Conservation (phyloP, 306 rosid genomes). For the Fagus sylvatica region DNA sequence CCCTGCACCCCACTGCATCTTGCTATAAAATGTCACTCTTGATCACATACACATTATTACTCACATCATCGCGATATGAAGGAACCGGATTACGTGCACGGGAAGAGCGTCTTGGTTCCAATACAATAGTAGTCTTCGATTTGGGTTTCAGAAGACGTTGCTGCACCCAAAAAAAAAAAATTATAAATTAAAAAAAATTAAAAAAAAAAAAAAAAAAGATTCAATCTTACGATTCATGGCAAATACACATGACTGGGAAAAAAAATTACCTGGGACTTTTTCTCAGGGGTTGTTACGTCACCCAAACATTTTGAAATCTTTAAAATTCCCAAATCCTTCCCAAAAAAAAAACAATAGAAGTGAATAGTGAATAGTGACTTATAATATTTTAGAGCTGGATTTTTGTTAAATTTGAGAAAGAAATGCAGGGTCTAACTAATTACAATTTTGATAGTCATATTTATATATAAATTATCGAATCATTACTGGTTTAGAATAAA, state of each 20-base stretch:
- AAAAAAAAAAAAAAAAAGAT: neutral
- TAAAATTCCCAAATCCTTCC: conserved; percentile 66
- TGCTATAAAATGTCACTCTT: neutral
- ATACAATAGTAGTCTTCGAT: conserved; percentile 22
- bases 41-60: conserved; percentile 6
- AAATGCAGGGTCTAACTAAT: neutral
- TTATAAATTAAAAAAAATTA: neutral
- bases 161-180: conserved; percentile 30
- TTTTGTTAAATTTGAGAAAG: neutral
- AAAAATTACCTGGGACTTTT: conserved; percentile 49
- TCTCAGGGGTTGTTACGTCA: conserved; percentile 36
- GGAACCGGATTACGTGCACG: conserved; percentile 46
- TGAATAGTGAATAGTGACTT: neutral
- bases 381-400: neutral
- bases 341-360: neutral
- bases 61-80: conserved; percentile 52
- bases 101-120: conserved; percentile 63
- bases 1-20: neutral
- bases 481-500: neutral
- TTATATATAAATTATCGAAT: neutral
- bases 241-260: too few species aligned
- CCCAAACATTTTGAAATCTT: conserved; percentile 54
- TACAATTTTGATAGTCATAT: neutral
- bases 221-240: neutral
- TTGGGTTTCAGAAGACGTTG: conserved; percentile 31